Base-by-base conservation (phyloP, 78 protist genomes). In the Trichosphaerium sp. region DNA sequence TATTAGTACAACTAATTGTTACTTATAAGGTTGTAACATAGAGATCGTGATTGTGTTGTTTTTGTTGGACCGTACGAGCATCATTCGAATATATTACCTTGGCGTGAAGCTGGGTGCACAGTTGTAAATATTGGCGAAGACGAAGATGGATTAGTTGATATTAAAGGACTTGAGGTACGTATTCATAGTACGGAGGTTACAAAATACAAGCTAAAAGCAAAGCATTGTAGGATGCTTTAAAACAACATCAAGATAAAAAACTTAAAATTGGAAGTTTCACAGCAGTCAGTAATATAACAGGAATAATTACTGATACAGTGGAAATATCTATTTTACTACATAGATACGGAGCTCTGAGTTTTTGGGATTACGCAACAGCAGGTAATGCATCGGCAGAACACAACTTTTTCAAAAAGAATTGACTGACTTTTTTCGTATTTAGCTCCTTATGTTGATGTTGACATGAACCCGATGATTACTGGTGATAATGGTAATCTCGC, bases 51-150 rank as follows among this genome's bases (percentile, higher is more conserved):
- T 3, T 60, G 78, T 5, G 26, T 78, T 15, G 74, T 92, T 35
- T 2, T 92, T 3, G 62, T 85, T 29, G 90, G 91, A 23, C 92
- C 92, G 12, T 76, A 74, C 55, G 92, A 92, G 60, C 97, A 93
- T 75, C 97, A 93, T 70, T 66, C 87, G 35, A 91, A 85, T 81
- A 34, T 87, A n/a, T 71, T 93, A 48, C 91, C 92, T n/a, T 93
- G 94, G 95, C 47, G 94, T 12, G 97, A 93, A 28, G 25, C 75
- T 15, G 75, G 44, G 60, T 49, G 63, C 54, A 10, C 35, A 26
- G 74, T 83, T 49, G 31, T 51, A 48, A 21, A 32, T 61, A 31
- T 83, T 52, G 48, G 65, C 39, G 49, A 69, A 68, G 26, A 21
- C 25, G 43, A 41, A 26, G 44, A 1, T 0, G 80, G 90, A 1